A percentile compares a stretch with the other conserved stretches of the same genome.
These are phyloP conservation scores for Aspergillus novoparasiticus DNA, from an alignment of 2,329 filamentous ascomycete genomes.

Conservation along the genomic window DNA sequence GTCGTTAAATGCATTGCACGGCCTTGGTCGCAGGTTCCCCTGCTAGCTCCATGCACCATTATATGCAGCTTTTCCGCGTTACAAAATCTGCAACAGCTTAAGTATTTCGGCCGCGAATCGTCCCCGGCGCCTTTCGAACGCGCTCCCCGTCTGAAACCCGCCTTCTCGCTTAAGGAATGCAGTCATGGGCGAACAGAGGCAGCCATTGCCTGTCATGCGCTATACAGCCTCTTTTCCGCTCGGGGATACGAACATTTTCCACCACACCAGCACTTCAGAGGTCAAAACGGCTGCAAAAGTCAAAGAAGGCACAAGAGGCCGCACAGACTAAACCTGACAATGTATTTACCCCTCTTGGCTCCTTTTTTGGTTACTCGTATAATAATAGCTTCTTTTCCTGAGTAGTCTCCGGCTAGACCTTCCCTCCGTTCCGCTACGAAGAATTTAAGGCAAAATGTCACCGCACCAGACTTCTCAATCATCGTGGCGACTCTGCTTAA, in stretches of 20 bases:
- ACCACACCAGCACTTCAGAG: slow-evolving; percentile 33
- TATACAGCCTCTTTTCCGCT: slow-evolving; percentile 35
- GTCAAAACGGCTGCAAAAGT: slow-evolving; percentile 11
- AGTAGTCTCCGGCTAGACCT: slow-evolving; percentile 6
- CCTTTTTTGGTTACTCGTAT: background rate
- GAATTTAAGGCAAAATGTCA: slow-evolving; percentile 15
- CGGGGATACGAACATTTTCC: slow-evolving; percentile 33
- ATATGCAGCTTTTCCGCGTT: background rate
- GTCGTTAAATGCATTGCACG: background rate
- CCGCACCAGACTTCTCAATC: slow-evolving; percentile 28
- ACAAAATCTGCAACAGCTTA: background rate
- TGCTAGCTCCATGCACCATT: background rate
- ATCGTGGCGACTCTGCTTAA: slow-evolving; percentile 31
- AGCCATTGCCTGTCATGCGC: slow-evolving; percentile 46
- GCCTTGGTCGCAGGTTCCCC: background rate
- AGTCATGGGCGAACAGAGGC: slow-evolving; percentile 38
- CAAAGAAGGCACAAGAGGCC: slow-evolving; percentile 16
- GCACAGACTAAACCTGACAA: background rate
- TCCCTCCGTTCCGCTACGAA: slow-evolving; percentile 1
- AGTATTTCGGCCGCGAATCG: background rate
- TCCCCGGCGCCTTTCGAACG: background rate
- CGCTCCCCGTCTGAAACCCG: background rate
- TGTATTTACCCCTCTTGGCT: background rate
- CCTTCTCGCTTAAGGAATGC: slow-evolving; percentile 39
- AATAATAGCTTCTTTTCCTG: background rate